These are phyloP conservation scores for Pseudogymnoascus destructans DNA, from an alignment of 2,329 filamentous ascomycete species.

Conservation along the genomic window DNA sequence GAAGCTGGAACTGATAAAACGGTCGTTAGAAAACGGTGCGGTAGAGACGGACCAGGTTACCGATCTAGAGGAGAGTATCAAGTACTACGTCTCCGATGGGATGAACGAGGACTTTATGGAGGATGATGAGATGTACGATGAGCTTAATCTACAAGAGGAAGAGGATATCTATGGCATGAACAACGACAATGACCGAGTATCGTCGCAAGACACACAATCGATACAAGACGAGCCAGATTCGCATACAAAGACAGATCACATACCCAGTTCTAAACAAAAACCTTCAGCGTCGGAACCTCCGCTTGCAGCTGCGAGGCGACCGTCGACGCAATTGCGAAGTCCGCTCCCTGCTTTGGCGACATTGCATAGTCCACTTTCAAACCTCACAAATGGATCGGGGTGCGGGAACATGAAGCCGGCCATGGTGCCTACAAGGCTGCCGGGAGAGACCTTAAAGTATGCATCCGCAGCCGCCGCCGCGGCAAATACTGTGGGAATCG, in stretches of 20 bases:
- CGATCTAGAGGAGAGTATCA: conserved; percentile 81
- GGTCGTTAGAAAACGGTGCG: conserved; percentile 83
- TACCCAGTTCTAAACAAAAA: conserved; percentile 36
- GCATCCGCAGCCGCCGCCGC: conserved; percentile 91
- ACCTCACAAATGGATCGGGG: conserved; percentile 45
- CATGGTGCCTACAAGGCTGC: conserved; percentile 66
- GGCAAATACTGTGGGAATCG: conserved; percentile 84
- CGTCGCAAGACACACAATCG: conserved; percentile 91
- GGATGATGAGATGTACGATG: conserved; percentile 91
- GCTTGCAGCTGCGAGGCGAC: conserved; percentile 45
- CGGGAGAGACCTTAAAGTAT: conserved; percentile 88
- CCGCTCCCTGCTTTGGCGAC: conserved; percentile 87
- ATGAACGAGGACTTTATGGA: conserved; percentile 83
- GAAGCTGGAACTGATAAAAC: conserved; percentile 80
- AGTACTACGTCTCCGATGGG: conserved; percentile 87
- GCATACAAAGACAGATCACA: conserved; percentile 35
- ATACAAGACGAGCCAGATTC: conserved; percentile 71
- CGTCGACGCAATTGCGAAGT: conserved; percentile 87
- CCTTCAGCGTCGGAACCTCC: conserved; percentile 44
- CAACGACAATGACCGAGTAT: conserved; percentile 70
- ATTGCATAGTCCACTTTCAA: conserved; percentile 60
- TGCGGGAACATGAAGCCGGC: conserved; percentile 80
- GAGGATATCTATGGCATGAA: conserved; percentile 76
- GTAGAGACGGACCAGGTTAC: conserved; percentile 79
- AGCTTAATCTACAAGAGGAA: conserved; percentile 82